phyloP scores from a whole-genome alignment of 2,329 filamentous ascomycete species.

The Hymenoscyphus salicellus region DNA sequence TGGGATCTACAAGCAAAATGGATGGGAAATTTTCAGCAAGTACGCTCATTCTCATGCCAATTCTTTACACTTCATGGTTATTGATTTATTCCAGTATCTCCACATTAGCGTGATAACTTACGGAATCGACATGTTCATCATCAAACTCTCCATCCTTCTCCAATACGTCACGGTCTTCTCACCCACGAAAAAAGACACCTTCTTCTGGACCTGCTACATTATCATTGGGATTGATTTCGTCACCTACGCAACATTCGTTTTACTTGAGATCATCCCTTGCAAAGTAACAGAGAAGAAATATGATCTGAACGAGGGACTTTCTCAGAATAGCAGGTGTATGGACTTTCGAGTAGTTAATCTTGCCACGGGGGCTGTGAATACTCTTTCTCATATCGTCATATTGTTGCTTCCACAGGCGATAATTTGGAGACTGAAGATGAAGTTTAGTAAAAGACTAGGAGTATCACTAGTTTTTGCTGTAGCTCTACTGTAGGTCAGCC shows the following conservation, averaged over 20 bases:
- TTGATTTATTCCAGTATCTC: neutral
- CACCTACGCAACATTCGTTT: neutral
- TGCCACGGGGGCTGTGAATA: neutral
- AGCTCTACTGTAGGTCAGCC: constrained; percentile 1
- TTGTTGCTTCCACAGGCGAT: constrained; percentile 3
- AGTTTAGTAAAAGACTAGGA: neutral
- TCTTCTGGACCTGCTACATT: constrained; percentile 1
- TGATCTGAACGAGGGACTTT: neutral
- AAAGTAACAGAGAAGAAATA: neutral
- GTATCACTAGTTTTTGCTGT: neutral
- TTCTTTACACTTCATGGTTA: neutral
- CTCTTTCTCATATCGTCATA: neutral
- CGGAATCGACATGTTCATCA: neutral
- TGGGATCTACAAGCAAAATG: constrained; percentile 5
- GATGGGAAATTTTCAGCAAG: neutral
- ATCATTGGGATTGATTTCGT: neutral
- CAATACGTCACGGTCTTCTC: constrained; percentile 3
- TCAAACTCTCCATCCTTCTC: constrained; percentile 5
- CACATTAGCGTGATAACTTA: neutral
- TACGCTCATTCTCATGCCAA: neutral
- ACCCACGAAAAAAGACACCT: neutral
- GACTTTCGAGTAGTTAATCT: neutral
- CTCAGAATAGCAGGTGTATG: neutral
- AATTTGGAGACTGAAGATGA: constrained; percentile 2
- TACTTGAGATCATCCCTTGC: neutral